Base-by-base conservation (phyloP, 352 stramenopile genomes). In the Pythium dissotocum region DNA sequence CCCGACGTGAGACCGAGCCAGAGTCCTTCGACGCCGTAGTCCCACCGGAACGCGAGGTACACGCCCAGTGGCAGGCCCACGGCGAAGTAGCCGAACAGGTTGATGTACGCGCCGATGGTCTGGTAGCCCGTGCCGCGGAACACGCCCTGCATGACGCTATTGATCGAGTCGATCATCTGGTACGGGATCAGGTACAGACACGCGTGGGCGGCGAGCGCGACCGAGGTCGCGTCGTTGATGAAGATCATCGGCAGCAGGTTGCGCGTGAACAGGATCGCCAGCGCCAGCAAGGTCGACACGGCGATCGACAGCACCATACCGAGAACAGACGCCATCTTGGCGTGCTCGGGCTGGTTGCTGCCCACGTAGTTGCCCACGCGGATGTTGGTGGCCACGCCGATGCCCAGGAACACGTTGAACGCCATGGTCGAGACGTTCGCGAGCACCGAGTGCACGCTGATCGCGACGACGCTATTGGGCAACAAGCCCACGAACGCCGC, bases 331-430 rank as follows among this genome's bases (percentile, higher is more conserved):
- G 91, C 40, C 60, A 24, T 24, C 21, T 24, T 24, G 21, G 92
- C 92, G 68, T 97, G 88, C 32, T 93, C 77, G 18, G 90, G 80
- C 61, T 87, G 77, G 71, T 95, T 92, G 38, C 80, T 81, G 36
- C 90, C 90, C 0, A 94, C 79, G 69, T 93, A 89, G 48, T 88
- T 90, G 53, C 91, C 90, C 8, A 90, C 87, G 12, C 91, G 89
- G 26, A 95, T 88, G 59, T 93, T 96, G 2, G 78, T 76, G n/a
- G 92, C 86, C 61, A 95, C 77, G 0, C 73, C 82, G 38, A 96
- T 88, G 26, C 88, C 88, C 40, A 95, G 68, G 73, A 94, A 93
- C 26, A 95, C 77, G 65, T 89, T 93, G 65, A 88, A 94, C 52
- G 78, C 76, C 59, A 92, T 79, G 14, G 77, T 88, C 10, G 78